Evolutionary conservation across 78 protist genomes (phyloP).

Genomic region (Monosiga brevicollis): DNA sequence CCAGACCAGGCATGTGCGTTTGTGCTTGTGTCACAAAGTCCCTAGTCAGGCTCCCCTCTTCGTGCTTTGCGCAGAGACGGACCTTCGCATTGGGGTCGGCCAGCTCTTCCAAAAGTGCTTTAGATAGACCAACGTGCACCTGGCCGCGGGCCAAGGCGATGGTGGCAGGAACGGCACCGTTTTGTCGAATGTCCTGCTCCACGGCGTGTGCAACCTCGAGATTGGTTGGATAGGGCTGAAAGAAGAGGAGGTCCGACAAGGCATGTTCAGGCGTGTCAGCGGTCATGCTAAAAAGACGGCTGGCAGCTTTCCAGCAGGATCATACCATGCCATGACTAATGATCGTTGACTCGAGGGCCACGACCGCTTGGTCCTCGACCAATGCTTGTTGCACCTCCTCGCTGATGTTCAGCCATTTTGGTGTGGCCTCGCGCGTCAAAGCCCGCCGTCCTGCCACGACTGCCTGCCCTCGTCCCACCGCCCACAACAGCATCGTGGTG

Average conservation of each 20-base stretch:
- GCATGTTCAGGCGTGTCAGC: neutral
- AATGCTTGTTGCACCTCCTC: slow-evolving; percentile 43
- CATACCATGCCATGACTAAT: slow-evolving; percentile 77
- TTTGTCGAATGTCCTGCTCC: slow-evolving; percentile 59
- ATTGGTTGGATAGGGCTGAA: slow-evolving; percentile 76
- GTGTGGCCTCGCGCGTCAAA: too few species aligned
- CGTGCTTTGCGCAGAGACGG: too few species aligned
- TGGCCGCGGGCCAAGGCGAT: slow-evolving; percentile 66
- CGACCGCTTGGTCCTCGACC: slow-evolving; percentile 54
- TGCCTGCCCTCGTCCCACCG: too few species aligned
- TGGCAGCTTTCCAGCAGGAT: neutral
- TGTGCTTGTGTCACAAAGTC: neutral
- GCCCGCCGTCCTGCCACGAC: too few species aligned
- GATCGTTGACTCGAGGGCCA: slow-evolving; percentile 92
- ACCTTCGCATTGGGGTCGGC: slow-evolving; percentile 13
- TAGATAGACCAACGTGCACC: slow-evolving; percentile 39
- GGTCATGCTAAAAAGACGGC: neutral
- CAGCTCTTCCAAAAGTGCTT: slow-evolving; percentile 27
- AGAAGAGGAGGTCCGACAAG: slow-evolving; percentile 19
- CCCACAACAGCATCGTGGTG: too few species aligned
- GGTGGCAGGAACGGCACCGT: slow-evolving; percentile 97
- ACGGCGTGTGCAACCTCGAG: slow-evolving; percentile 63
- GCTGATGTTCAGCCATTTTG: neutral
- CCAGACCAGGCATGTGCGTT: neutral
- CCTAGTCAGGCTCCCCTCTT: neutral